A percentile compares a stretch with the other conserved stretches of the same genome.
Evolutionary conservation across 768 basidiomycete species (phyloP).

Genomic region (Hygrophorus pudorinus): DNA sequence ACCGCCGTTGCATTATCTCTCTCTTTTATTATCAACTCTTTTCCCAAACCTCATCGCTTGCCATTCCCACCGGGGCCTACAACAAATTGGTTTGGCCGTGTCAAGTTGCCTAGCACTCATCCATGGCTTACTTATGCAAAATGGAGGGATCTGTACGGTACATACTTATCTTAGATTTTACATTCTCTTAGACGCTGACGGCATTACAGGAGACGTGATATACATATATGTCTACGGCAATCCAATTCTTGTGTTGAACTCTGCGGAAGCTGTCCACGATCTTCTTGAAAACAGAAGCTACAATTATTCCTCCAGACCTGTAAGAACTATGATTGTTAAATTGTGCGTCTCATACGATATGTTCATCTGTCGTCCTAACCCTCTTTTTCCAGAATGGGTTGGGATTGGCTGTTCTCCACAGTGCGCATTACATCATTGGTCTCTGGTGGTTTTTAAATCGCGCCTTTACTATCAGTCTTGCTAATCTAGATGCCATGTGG

Average conservation of each 20-base stretch:
- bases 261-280: slow-evolving; percentile 28
- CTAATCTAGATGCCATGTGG: slow-evolving; percentile 22
- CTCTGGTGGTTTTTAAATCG: no score
- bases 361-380: neutral
- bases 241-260: slow-evolving; percentile 37
- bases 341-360: slow-evolving; percentile 21
- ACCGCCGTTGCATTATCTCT: no score
- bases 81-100: slow-evolving; percentile 24
- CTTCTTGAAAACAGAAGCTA: slow-evolving; percentile 35
- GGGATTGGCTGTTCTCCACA: slow-evolving; percentile 35
- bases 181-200: neutral
- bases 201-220: slow-evolving; percentile 32
- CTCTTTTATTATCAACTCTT: slow-evolving; percentile 9
- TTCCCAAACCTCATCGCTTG: slow-evolving; percentile 7
- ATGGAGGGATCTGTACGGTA: slow-evolving; percentile 36
- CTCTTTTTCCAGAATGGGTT: slow-evolving; percentile 29
- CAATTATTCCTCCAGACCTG: slow-evolving; percentile 35
- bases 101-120: slow-evolving; percentile 23
- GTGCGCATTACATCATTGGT: no score
- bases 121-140: slow-evolving; percentile 37
- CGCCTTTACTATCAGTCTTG: neutral
- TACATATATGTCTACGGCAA: slow-evolving; percentile 35
- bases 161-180: neutral
- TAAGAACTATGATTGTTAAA: slow-evolving; percentile 31
- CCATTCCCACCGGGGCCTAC: slow-evolving; percentile 34